phyloP scores from a whole-genome alignment of 352 stramenopile species.

The Pythium insidiosum region DNA sequence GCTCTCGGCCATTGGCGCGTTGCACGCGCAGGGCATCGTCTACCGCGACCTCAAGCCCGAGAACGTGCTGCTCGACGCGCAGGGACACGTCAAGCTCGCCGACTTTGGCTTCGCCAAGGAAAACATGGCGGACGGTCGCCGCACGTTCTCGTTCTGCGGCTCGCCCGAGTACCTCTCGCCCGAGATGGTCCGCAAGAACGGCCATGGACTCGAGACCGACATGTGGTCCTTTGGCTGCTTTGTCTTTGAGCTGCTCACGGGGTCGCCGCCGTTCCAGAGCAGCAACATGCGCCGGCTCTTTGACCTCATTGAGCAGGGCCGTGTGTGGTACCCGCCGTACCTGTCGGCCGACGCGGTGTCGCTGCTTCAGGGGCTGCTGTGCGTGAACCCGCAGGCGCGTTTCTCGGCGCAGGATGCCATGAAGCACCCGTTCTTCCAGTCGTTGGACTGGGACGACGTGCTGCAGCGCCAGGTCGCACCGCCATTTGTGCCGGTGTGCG shows the following conservation, averaged over 20 bases:
- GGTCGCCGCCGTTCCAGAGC: constrained; percentile 63
- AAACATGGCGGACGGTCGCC: constrained; percentile 37
- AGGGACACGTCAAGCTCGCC: constrained; percentile 73
- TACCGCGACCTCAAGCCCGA: constrained; percentile 78
- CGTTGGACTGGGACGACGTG: constrained; percentile 60
- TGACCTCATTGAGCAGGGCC: constrained; percentile 40
- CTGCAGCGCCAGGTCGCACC: constrained; percentile 50
- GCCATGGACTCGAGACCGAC: constrained; percentile 71
- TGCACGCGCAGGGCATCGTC: constrained; percentile 35
- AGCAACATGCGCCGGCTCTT: constrained; percentile 57
- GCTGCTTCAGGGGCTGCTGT: constrained; percentile 44
- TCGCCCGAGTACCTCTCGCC: constrained; percentile 80
- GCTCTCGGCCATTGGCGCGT: constrained; percentile 35
- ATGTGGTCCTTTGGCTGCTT: constrained; percentile 87
- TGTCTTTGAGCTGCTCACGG: constrained; percentile 71
- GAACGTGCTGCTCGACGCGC: constrained; percentile 64
- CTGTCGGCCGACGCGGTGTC: constrained; percentile 33
- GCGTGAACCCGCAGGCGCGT: constrained; percentile 31
- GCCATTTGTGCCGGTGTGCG: constrained; percentile 53
- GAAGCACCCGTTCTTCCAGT: constrained; percentile 66
- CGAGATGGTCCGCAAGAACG: constrained; percentile 73
- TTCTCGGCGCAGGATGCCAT: constrained; percentile 60
- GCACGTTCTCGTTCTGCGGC: constrained; percentile 77
- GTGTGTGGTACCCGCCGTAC: constrained; percentile 62
- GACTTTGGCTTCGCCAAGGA: constrained; percentile 84